phyloP scores from a whole-genome alignment of 495 filamentous ascomycete genomes.

The Penicillium alfredii region DNA sequence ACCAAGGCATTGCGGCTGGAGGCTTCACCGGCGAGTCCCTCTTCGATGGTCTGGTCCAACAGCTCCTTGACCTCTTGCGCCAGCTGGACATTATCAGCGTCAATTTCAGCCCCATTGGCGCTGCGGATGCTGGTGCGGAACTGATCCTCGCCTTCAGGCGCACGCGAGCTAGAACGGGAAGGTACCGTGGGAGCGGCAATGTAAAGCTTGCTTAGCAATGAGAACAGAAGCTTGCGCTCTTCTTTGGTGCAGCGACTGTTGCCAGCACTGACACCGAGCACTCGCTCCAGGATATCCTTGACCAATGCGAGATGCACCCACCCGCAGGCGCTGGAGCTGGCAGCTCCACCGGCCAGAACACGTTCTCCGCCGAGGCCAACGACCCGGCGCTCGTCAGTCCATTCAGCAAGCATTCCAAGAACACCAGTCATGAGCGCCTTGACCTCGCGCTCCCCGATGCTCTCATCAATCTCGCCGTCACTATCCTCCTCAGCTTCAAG shows the following conservation, averaged over 20 bases:
- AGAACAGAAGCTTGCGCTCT: conserved; percentile 75
- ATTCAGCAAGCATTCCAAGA: conserved; percentile 78
- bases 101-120: conserved; percentile 30
- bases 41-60: conserved; percentile 62
- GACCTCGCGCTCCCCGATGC: conserved; percentile 67
- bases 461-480: conserved; percentile 55
- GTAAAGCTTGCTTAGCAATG: conserved; percentile 76
- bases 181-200: conserved; percentile 51
- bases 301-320: conserved; percentile 46
- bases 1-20: conserved; percentile 68
- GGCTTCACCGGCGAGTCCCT: conserved; percentile 62
- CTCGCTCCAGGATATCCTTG: conserved; percentile 33
- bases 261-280: conserved; percentile 25
- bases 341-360: conserved; percentile 46
- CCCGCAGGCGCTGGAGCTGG: conserved; percentile 44
- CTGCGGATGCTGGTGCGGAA: conserved; percentile 39
- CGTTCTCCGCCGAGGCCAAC: conserved; percentile 60
- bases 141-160: conserved; percentile 34
- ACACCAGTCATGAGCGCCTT: conserved; percentile 74
- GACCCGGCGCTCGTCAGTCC: conserved; percentile 90
- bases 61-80: conserved; percentile 43
- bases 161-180: conserved; percentile 34
- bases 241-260: conserved; percentile 55
- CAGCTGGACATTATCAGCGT: conserved; percentile 30
- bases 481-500: conserved; percentile 51